Percentiles rank a stretch among this genome's conserved stretches.
Conservation (phyloP, 2,329 filamentous ascomycete species). For the Rhynchosporium secalis region DNA sequence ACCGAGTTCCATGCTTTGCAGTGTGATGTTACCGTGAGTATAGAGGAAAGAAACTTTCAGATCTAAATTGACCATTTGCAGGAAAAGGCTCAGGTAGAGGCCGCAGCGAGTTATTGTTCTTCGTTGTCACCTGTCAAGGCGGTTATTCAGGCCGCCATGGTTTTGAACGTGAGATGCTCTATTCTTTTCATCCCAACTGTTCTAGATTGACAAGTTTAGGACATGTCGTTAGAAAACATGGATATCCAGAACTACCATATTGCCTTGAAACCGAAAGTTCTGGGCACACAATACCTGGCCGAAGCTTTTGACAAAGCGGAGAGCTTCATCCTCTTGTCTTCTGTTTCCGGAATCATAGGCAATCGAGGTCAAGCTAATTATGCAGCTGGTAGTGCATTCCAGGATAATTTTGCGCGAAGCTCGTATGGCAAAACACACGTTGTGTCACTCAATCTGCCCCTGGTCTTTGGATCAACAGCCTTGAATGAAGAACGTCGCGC, state of each 20-base stretch:
- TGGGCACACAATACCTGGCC: slow-evolving; percentile 32
- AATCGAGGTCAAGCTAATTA: slow-evolving; percentile 38
- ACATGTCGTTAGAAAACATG: slow-evolving; percentile 21
- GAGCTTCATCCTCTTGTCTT: slow-evolving; percentile 36
- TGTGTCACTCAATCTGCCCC: slow-evolving; percentile 27
- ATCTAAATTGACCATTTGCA: too few relatives aligned
- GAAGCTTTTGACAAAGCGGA: slow-evolving; percentile 35
- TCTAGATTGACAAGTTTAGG: too few relatives aligned
- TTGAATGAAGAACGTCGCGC: neutral
- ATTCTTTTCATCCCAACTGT: too few relatives aligned
- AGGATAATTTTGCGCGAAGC: slow-evolving; percentile 26
- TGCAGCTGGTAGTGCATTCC: slow-evolving; percentile 40
- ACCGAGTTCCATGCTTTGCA: neutral
- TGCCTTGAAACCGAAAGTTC: slow-evolving; percentile 41
- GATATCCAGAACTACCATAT: slow-evolving; percentile 40
- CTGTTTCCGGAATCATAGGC: slow-evolving; percentile 26
- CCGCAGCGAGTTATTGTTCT: too few relatives aligned
- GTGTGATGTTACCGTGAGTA: neutral
- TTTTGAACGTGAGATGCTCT: too few relatives aligned
- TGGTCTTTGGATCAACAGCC: slow-evolving; percentile 33
- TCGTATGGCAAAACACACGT: slow-evolving; percentile 24
- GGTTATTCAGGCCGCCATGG: too few relatives aligned
- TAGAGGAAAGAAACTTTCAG: too few relatives aligned
- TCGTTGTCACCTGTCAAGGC: too few relatives aligned
- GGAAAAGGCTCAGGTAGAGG: too few relatives aligned